Base-by-base conservation (phyloP, 371 early-diverging fungal genomes). In the Rhizopus arrhizus region DNA sequence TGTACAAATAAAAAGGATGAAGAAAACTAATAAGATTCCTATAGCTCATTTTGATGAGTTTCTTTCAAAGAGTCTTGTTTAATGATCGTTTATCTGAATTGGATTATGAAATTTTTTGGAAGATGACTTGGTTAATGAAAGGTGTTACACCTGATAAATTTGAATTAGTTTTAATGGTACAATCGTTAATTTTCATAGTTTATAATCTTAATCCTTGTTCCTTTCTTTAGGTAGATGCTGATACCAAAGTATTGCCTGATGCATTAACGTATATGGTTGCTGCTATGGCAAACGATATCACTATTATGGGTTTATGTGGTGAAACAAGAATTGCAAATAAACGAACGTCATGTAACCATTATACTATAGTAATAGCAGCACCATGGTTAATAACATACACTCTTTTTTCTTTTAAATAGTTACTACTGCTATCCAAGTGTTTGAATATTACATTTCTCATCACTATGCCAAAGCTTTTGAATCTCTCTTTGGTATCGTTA, bases 391-490 rank as follows among this genome's bases (percentile, higher is more conserved):
- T 40, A 40, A 12, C 12, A 40, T 40, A 10, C 12, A 2, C 12
- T 40, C 8, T 43, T 42, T 12, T 42, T 42, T 34, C 7, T 34
- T n/a, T 53, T 53, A n/a, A 34, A 10, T 35, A 16, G 43, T 77
- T 75, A 77, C 78, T 9, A 78, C 82, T 16, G 78, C 78, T 22
- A 81, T 80, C 49, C 80, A 81, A 74, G 96, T 89, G 10, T 98
- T 95, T 78, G 99, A 98, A 77, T 98, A 98, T 80, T 95, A 95
- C 69, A 90, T 95, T 43, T 92, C 92, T 32, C 99, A 98, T 73
- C 97, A 97, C 73, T 86, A 95, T 51, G 88, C 89, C 40, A 98
- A 98, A 68, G 89, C 93, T 0, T 98, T 98, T 70, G 99, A 98
- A 74, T 89, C 90, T 34, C 81, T 95, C n/a, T 98, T 96, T 83